Evolutionary conservation across 2,329 filamentous ascomycete genomes (phyloP).

Genomic region (Fusarium camptoceras): DNA sequence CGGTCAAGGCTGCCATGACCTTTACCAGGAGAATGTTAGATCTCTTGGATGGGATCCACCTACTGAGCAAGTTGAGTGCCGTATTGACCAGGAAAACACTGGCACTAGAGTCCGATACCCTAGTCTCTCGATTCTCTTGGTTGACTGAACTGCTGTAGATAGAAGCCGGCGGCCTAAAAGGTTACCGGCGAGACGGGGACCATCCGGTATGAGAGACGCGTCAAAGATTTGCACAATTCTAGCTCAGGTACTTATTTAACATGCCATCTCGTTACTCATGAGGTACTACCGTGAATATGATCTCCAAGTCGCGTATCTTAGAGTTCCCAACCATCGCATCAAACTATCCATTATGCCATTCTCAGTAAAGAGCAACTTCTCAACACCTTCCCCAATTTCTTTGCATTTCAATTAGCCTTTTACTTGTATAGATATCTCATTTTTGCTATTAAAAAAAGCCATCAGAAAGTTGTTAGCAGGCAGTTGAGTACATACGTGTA

Average conservation of each 20-base stretch:
- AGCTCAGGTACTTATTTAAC: accelerated
- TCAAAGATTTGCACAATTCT: not conserved
- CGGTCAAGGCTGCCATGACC: not conserved
- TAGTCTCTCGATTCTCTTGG: not conserved
- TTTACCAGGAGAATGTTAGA: not conserved
- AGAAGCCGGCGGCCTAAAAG: not conserved
- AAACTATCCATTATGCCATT: not conserved
- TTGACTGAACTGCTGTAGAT: not conserved
- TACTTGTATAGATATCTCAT: not conserved
- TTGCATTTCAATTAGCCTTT: not conserved
- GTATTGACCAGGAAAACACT: too few relatives aligned
- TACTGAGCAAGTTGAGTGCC: not conserved
- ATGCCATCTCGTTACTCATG: accelerated
- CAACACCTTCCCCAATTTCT: not conserved
- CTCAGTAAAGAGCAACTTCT: not conserved
- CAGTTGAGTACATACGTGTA: not conserved
- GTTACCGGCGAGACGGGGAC: not conserved
- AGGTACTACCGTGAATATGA: not conserved
- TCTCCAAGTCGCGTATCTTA: not conserved
- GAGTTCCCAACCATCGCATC: not conserved
- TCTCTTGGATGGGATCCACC: accelerated
- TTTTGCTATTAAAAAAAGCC: not conserved
- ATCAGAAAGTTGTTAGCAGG: not conserved
- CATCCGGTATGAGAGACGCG: not conserved
- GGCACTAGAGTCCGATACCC: too few relatives aligned